Evolutionary conservation across 257 asterid genomes (phyloP).

Genomic region (Nicotiana tabacum): DNA sequence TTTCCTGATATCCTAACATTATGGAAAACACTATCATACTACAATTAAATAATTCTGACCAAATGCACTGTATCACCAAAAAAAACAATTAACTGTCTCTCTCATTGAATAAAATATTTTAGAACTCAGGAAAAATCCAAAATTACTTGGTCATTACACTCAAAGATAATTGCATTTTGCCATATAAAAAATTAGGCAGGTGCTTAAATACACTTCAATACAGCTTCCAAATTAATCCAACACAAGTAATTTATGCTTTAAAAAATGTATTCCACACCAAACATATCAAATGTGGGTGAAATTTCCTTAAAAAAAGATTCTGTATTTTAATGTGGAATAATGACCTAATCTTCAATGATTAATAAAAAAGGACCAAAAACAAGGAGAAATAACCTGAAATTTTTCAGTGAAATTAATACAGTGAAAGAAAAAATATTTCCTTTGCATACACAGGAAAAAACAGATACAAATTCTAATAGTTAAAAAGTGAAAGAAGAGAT

Average conservation of each 20-base stretch:
- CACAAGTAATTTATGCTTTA: background rate
- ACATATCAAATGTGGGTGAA: background rate
- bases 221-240: background rate
- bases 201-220: background rate
- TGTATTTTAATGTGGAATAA: background rate
- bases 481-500: slow-evolving; percentile 8
- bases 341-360: background rate
- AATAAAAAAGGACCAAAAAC: background rate
- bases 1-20: background rate
- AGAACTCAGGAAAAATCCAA: background rate
- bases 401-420: background rate
- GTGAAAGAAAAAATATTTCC: slow-evolving; percentile 36
- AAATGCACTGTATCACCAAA: slow-evolving; percentile 4
- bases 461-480: background rate
- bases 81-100: background rate
- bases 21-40: background rate
- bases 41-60: background rate
- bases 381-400: background rate
- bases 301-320: background rate
- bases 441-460: background rate
- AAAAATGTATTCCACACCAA: background rate
- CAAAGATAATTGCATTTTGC: background rate
- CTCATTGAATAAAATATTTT: background rate
- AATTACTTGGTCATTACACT: background rate
- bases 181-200: background rate